phyloP scores from a whole-genome alignment of 2,329 filamentous ascomycete genomes.

The Laburnicola sp. region DNA sequence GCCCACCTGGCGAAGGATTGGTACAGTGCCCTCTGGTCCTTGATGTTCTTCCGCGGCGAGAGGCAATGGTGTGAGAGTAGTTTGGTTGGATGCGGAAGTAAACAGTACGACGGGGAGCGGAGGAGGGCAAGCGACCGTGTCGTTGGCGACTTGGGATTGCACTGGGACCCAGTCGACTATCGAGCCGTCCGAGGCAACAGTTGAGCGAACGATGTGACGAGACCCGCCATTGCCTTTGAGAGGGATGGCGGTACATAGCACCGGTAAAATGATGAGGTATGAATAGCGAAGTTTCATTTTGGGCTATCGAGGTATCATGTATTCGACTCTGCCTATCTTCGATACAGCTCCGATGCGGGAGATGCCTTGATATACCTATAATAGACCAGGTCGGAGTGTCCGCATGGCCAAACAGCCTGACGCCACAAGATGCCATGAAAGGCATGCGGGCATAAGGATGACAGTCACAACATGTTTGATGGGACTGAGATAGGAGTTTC shows the following conservation, averaged over 20 bases:
- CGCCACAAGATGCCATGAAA: neutral
- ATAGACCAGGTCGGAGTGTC: slow-evolving; percentile 3
- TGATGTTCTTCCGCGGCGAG: slow-evolving; percentile 4
- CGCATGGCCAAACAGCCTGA: slow-evolving; percentile 8
- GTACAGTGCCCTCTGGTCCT: slow-evolving; percentile 17
- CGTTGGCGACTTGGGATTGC: slow-evolving; percentile 13
- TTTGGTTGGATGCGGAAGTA: slow-evolving; percentile 5
- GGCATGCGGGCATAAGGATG: slow-evolving; percentile 3
- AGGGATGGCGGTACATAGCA: slow-evolving; percentile 5
- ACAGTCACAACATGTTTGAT: no score
- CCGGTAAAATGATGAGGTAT: slow-evolving; percentile 3
- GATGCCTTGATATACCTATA: slow-evolving; percentile 11
- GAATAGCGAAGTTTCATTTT: slow-evolving; percentile 8
- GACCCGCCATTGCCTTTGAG: slow-evolving; percentile 3
- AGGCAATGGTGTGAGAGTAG: slow-evolving; percentile 6
- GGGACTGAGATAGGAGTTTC: neutral
- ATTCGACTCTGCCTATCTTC: neutral
- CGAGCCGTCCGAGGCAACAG: slow-evolving; percentile 10
- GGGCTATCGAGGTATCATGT: slow-evolving; percentile 4
- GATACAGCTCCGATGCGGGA: neutral
- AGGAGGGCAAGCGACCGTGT: slow-evolving; percentile 15
- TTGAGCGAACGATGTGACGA: slow-evolving; percentile 9
- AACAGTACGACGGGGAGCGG: slow-evolving; percentile 7
- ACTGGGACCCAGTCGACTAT: slow-evolving; percentile 17
- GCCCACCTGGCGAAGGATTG: slow-evolving; percentile 8